Base-by-base conservation (phyloP, 2,329 filamentous ascomycete genomes). In the Aciculosporium take region DNA sequence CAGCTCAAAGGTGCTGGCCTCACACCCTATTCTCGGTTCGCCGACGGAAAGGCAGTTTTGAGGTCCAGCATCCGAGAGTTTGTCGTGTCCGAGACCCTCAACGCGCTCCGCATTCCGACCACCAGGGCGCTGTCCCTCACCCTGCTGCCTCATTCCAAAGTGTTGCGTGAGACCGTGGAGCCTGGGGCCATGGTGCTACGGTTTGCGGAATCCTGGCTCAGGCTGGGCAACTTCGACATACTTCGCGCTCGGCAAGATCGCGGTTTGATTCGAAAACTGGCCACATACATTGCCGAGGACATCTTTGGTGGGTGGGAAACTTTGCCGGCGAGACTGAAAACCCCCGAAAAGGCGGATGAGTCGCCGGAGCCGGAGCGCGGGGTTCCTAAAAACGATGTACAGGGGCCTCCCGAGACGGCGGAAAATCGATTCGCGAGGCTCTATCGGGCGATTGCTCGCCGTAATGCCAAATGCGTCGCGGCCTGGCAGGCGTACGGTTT, bases 401-500 rank as follows among this genome's bases (percentile, higher is more conserved):
- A 94, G 61, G 86, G 85, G 2, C 71, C 76, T 5, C 61, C 71
- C 2, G 76, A 78, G 2, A 63, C 72, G 4, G 75, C 81, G 44
- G 82, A 95, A 56, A 98, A 98, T 56, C 75, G 89, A 25, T 98
- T 91, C 58, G 71, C 82, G 0, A 74, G 88, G 13, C 66, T 98
- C 1, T 98, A 93, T 59, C 79, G 91, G 28, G 87, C 94, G 54
- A 79, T 98, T 42, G 79, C 79, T 4, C 77, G 86, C 32, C 76
- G 84, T 25, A 98, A 95, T 56, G 91, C 91, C 1, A 69, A 72
- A 44, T 93, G 84, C 0, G 88, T 96, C 2, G 91, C 91, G 9
- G 75, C 81, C 50, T 96, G 91, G 89, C 93, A 98, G 65, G 87
- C 86, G 0, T 96, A 96, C 55, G 91, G 86, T n/a, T 98, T 98